Conservation (phyloP, 768 basidiomycete species). For the Calocybe indica region DNA sequence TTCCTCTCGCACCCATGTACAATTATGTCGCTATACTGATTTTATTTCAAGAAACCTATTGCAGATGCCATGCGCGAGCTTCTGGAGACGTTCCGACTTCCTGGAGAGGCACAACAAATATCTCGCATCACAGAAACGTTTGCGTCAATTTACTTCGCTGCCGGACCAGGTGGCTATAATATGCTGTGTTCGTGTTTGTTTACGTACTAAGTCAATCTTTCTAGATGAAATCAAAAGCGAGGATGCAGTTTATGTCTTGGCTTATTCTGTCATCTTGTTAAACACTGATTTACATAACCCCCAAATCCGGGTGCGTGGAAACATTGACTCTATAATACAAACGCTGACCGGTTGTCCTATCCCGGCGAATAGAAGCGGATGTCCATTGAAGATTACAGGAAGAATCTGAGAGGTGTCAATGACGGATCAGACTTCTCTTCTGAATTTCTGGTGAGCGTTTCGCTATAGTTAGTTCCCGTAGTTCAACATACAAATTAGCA, state of each 20-base stretch:
- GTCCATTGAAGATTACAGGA: slow-evolving; percentile 91
- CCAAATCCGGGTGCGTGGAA: slow-evolving; percentile 67
- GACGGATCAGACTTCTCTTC: slow-evolving; percentile 75
- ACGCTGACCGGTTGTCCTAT: not conserved
- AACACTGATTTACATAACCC: slow-evolving; percentile 98
- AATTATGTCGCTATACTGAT: not conserved
- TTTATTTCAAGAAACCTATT: slow-evolving; percentile 67
- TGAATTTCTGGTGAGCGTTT: slow-evolving; percentile 68
- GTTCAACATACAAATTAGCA: slow-evolving; percentile 38
- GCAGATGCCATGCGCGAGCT: slow-evolving; percentile 96
- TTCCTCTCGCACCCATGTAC: slow-evolving; percentile 5
- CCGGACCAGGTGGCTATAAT: slow-evolving; percentile 58
- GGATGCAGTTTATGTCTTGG: slow-evolving; percentile 91
- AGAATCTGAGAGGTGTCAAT: slow-evolving; percentile 91
- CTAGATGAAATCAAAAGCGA: slow-evolving; percentile 83
- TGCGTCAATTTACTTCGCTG: slow-evolving; percentile 84
- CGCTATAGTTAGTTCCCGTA: not conserved
- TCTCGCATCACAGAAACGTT: slow-evolving; percentile 91
- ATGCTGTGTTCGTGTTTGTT: not conserved
- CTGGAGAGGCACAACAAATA: slow-evolving; percentile 95
- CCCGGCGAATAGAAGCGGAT: slow-evolving; percentile 75
- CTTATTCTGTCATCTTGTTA: slow-evolving; percentile 96
- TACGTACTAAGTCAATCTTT: slow-evolving; percentile 3
- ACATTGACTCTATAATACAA: not conserved
- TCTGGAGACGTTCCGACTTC: slow-evolving; percentile 88